Evolutionary conservation across 2,329 filamentous ascomycete species (phyloP).

Genomic region (Reticulascus tulasneorum): DNA sequence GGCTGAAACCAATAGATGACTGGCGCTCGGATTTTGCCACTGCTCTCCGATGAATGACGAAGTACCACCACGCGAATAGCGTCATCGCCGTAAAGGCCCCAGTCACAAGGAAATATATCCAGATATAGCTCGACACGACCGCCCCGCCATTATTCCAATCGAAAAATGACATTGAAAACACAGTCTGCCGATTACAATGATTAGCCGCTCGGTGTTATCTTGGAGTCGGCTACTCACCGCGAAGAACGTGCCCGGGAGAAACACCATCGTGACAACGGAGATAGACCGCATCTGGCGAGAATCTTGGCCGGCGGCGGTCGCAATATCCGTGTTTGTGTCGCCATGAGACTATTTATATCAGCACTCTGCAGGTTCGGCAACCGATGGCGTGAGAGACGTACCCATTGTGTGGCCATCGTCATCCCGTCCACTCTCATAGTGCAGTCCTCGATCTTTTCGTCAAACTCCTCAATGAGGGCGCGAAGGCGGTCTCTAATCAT

Average conservation of each 20-base stretch:
- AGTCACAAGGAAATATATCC: slow-evolving; percentile 1
- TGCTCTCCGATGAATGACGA: not conserved
- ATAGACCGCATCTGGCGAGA: slow-evolving; percentile 25
- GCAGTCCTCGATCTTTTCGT: slow-evolving; percentile 26
- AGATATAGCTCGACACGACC: not conserved
- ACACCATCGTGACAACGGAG: slow-evolving; percentile 25
- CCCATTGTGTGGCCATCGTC: slow-evolving; percentile 30
- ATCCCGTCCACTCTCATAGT: slow-evolving; percentile 29
- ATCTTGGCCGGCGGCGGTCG: slow-evolving; percentile 21
- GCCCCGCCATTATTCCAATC: not conserved
- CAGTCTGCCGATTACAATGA: not conserved
- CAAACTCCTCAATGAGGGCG: slow-evolving; percentile 23
- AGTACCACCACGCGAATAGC: not conserved
- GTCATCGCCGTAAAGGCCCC: not conserved
- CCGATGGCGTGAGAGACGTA: slow-evolving; percentile 9
- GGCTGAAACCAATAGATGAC: no score
- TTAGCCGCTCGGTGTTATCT: no score
- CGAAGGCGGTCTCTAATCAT: slow-evolving; percentile 17
- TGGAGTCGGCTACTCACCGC: slow-evolving; percentile 15
- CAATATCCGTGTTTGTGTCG: slow-evolving; percentile 25
- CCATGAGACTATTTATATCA: slow-evolving; percentile 18
- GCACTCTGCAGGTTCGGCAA: not conserved
- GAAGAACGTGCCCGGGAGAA: slow-evolving; percentile 25
- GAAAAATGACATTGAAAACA: slow-evolving; percentile 1
- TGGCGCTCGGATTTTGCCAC: no score